Base-by-base conservation (phyloP, 257 asterid genomes). In the Solanum virginianum region DNA sequence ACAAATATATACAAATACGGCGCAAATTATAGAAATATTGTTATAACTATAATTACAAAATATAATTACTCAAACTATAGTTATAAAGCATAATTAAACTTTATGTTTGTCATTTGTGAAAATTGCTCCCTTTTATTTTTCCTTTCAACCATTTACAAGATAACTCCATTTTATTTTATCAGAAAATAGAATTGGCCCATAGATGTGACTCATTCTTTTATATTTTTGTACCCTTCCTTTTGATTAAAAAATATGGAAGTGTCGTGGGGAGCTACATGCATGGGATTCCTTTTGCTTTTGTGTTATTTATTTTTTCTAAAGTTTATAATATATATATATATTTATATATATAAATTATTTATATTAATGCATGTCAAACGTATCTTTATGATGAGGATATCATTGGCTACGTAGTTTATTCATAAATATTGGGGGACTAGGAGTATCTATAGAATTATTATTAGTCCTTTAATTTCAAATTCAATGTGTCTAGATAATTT, bases 361-460 rank as follows among this genome's bases (percentile, higher is more conserved):
- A 54, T 20, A 36, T 77, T 63, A 26, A 9, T 62, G 24, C 45
- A 80, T 71, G 84, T 84, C 87, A 74, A 83, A 84, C 66, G 84
- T 57, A 86, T 83, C 69, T 75, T 62, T 68, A 32, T 43, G 36
- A 80, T 72, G 70, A 86, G 83, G 83, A 83, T 55, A 89, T 71
- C 63, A 80, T 22, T 17, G 70, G 62, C 82, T 62, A 47, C 81
- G 69, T 84, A 16, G 17, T 17, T 12, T 59, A 85, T 75, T 70
- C 36, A 86, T 70, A 22, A 47, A 22, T 65, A 22, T 60, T n/a
- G 49, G 84, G 41, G 24, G 24, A 39, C 10, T 71, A 1, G 2
- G 1, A 9, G 29, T 70, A 41, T 18, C 18, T 10, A 18, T 7
- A 62, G n/a, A 20, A 41, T n/a, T 71, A 41, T n/a, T 71, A 80